These are phyloP conservation scores for Colletotrichum euphorbiae DNA, from an alignment of 2,329 filamentous ascomycete species.

Conservation along the genomic window DNA sequence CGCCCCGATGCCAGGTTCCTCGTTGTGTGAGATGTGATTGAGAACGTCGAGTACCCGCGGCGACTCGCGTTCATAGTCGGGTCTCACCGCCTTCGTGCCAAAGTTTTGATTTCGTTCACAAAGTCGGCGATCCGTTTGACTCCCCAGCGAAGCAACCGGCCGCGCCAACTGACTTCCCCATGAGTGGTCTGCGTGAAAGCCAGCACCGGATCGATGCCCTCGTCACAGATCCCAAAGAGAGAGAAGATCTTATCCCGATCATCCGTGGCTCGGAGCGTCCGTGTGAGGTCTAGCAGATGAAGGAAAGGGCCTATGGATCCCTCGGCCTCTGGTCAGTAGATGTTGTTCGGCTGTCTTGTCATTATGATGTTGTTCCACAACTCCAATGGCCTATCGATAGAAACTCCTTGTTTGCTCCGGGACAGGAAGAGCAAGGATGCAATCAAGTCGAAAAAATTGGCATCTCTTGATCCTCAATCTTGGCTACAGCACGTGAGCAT, in stretches of 20 bases:
- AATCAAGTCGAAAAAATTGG: conserved; percentile 30
- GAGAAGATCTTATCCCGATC: conserved; percentile 34
- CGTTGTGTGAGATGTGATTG: not conserved
- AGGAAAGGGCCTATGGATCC: conserved; percentile 30
- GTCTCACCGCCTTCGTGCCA: conserved; percentile 30
- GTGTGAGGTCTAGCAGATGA: conserved; percentile 26
- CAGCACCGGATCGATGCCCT: conserved; percentile 31
- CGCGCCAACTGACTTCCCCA: conserved; percentile 25
- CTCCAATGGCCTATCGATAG: conserved; percentile 13
- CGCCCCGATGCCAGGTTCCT: conserved; percentile 28
- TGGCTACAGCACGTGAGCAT: conserved; percentile 29
- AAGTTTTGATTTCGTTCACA: conserved; percentile 29
- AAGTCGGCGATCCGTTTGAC: conserved; percentile 28
- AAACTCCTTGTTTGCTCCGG: conserved; percentile 8
- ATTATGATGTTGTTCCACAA: conserved; percentile 31
- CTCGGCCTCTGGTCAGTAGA: not conserved
- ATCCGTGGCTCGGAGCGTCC: conserved; percentile 30
- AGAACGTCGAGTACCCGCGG: conserved; percentile 6
- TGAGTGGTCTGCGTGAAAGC: conserved; percentile 20
- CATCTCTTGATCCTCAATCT: conserved; percentile 33
- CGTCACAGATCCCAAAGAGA: conserved; percentile 29
- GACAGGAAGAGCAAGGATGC: conserved; percentile 7
- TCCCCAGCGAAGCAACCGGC: conserved; percentile 27
- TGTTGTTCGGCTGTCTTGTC: conserved; percentile 12
- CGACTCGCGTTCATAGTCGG: conserved; percentile 37